phyloP scores from a whole-genome alignment of 257 asterid species.

The Ilex aquifolium region DNA sequence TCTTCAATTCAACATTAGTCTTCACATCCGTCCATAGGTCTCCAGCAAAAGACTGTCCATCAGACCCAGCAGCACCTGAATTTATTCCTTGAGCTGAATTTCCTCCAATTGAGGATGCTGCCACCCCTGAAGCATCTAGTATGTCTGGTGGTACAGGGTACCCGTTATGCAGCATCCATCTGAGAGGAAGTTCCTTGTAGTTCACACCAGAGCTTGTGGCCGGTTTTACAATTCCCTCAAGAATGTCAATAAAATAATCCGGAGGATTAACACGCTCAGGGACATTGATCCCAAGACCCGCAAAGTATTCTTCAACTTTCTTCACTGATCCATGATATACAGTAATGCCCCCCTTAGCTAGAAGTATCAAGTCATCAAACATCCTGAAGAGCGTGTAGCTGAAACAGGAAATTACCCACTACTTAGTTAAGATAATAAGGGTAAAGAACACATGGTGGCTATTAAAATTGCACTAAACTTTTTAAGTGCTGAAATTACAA shows the following conservation, averaged over 20 bases:
- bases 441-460: too few species aligned
- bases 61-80: slow-evolving; percentile 29
- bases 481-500: too few species aligned
- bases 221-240: slow-evolving; percentile 83
- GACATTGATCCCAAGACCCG: slow-evolving; percentile 71
- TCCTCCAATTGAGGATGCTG: slow-evolving; percentile 41
- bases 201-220: slow-evolving; percentile 46
- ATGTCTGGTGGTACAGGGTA: slow-evolving; percentile 93
- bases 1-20: slow-evolving; percentile 55
- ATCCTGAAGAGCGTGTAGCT: slow-evolving; percentile 94
- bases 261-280: slow-evolving; percentile 99
- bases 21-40: slow-evolving; percentile 81
- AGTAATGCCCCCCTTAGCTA: slow-evolving; percentile 97
- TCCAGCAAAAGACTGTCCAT: slow-evolving; percentile 51
- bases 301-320: slow-evolving; percentile 92
- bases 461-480: too few species aligned
- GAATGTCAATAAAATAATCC: slow-evolving; percentile 83
- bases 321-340: slow-evolving; percentile 93
- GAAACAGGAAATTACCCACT: slow-evolving; percentile 26
- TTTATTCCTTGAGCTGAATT: slow-evolving; percentile 48
- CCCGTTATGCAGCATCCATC: slow-evolving; percentile 99
- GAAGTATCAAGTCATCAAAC: slow-evolving; percentile 95
- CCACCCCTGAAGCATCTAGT: slow-evolving; percentile 62
- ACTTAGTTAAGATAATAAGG: not conserved
- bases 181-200: slow-evolving; percentile 82